phyloP scores from a whole-genome alignment of 2,329 filamentous ascomycete genomes.

The Grosmannia serpens region DNA sequence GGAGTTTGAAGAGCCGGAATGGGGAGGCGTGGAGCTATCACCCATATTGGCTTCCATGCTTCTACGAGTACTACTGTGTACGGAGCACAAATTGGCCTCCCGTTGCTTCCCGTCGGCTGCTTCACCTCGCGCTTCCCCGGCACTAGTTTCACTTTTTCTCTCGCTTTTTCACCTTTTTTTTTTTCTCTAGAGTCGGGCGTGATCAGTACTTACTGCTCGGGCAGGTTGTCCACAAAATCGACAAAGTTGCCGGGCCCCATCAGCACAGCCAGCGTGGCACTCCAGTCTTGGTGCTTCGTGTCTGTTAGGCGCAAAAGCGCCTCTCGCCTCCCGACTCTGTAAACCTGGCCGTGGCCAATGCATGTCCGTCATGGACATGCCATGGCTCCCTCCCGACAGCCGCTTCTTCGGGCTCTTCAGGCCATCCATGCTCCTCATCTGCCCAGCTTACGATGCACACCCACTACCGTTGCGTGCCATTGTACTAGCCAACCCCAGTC shows the following conservation, averaged over 20 bases:
- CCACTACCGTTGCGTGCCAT: not conserved
- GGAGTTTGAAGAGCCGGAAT: not conserved
- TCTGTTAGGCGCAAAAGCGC: not conserved
- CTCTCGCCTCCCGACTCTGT: not conserved
- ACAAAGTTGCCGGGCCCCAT: not conserved
- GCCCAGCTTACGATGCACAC: not conserved
- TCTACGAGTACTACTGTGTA: not conserved
- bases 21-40: slow-evolving; percentile 5
- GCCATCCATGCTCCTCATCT: not conserved
- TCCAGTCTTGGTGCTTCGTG: not conserved
- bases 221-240: too few relatives aligned
- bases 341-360: not conserved
- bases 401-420: slow-evolving; percentile 1
- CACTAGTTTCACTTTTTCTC: not conserved
- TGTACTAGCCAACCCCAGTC: slow-evolving; percentile 1
- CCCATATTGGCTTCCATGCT: not conserved
- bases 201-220: too few relatives aligned
- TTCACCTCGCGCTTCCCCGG: slow-evolving; percentile 4
- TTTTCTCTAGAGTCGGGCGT: too few relatives aligned
- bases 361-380: slow-evolving; percentile 5
- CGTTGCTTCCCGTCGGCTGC: slow-evolving; percentile 9
- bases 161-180: not conserved
- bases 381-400: slow-evolving; percentile 1
- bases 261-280: not conserved
- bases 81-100: not conserved